phyloP scores from a whole-genome alignment of 352 stramenopile genomes.

The Halophytophthora batemanensis region DNA sequence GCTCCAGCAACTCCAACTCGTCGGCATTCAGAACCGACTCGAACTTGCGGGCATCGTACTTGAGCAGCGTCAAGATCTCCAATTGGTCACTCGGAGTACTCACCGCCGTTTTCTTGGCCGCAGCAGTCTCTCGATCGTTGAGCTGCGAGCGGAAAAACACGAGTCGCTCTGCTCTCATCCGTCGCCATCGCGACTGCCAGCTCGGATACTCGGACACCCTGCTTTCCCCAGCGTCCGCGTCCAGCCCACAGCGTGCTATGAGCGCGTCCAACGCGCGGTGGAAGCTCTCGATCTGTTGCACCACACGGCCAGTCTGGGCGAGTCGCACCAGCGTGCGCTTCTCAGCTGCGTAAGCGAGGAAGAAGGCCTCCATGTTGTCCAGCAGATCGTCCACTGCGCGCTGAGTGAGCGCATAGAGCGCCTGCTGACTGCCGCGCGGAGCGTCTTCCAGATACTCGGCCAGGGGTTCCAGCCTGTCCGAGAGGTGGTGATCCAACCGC shows the following conservation, averaged over 20 bases:
- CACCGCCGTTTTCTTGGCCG: slow-evolving; percentile 11
- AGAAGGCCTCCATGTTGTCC: slow-evolving; percentile 28
- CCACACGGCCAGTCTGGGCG: slow-evolving; percentile 29
- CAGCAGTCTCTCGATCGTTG: slow-evolving; percentile 10
- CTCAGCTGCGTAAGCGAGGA: slow-evolving; percentile 21
- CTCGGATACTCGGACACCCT: slow-evolving; percentile 15
- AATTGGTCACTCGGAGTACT: slow-evolving; percentile 17
- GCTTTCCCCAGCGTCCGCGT: slow-evolving; percentile 10
- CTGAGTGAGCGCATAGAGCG: slow-evolving; percentile 13
- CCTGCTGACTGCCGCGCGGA: slow-evolving; percentile 8
- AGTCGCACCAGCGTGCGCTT: slow-evolving; percentile 27
- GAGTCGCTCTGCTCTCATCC: slow-evolving; percentile 30
- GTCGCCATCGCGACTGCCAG: slow-evolving; percentile 29
- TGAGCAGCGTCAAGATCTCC: slow-evolving; percentile 28
- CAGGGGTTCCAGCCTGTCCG: slow-evolving; percentile 20
- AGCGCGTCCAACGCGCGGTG: slow-evolving; percentile 30
- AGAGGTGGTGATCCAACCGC: slow-evolving; percentile 25
- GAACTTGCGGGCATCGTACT: slow-evolving; percentile 20
- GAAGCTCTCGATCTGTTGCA: slow-evolving; percentile 31
- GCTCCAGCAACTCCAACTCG: slow-evolving; percentile 19
- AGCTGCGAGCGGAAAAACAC: slow-evolving; percentile 25
- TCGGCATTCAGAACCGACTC: slow-evolving; percentile 22
- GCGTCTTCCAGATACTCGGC: slow-evolving; percentile 19
- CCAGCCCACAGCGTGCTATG: slow-evolving; percentile 24
- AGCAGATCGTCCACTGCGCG: slow-evolving; percentile 23